Evolutionary conservation across 495 filamentous ascomycete species (phyloP).

Genomic region (Oleoguttula mirabilis): DNA sequence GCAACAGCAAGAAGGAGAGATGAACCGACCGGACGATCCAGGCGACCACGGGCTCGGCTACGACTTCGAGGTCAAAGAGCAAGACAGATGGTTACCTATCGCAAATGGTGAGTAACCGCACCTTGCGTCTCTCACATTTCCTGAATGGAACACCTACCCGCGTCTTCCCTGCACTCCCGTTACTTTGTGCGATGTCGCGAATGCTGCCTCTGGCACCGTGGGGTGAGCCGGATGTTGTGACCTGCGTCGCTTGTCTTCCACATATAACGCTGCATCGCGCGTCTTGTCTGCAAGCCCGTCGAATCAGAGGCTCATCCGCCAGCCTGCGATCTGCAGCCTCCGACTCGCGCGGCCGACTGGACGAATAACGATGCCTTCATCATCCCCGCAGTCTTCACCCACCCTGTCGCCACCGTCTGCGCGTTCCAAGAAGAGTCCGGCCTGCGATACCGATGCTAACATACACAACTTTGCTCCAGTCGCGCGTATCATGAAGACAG

Average conservation of each 20-base stretch:
- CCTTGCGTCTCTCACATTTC: conserved; percentile 33
- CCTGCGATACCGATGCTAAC: conserved; percentile 61
- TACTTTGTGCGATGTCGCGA: conserved; percentile 22
- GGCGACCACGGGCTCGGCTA: conserved; percentile 54
- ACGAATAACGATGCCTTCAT: conserved; percentile 23
- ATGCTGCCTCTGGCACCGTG: conserved; percentile 29
- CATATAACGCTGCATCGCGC: conserved; percentile 30
- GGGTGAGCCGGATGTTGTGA: conserved; percentile 31
- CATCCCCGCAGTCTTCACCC: conserved; percentile 35
- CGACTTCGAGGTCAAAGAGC: conserved; percentile 99
- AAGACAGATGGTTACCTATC: conserved; percentile 99
- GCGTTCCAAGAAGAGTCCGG: conserved; percentile 11
- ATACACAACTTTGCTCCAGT: conserved; percentile 83
- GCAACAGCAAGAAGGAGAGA: conserved; percentile 19
- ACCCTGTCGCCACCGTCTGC: conserved; percentile 23
- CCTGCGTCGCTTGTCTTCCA: conserved; percentile 34
- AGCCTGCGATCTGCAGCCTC: conserved; percentile 19
- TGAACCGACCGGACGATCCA: conserved; percentile 56
- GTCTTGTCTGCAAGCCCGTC: conserved; percentile 24
- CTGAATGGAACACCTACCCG: conserved; percentile 34
- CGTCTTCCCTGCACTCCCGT: conserved; percentile 19
- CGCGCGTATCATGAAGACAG: conserved; percentile 96
- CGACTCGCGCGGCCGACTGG: conserved; percentile 14
- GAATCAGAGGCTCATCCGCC: conserved; percentile 28
- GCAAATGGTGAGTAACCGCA: conserved; percentile 82